Evolutionary conservation across 441 rosid genomes (phyloP).

Genomic region (Euphorbia celastroides): DNA sequence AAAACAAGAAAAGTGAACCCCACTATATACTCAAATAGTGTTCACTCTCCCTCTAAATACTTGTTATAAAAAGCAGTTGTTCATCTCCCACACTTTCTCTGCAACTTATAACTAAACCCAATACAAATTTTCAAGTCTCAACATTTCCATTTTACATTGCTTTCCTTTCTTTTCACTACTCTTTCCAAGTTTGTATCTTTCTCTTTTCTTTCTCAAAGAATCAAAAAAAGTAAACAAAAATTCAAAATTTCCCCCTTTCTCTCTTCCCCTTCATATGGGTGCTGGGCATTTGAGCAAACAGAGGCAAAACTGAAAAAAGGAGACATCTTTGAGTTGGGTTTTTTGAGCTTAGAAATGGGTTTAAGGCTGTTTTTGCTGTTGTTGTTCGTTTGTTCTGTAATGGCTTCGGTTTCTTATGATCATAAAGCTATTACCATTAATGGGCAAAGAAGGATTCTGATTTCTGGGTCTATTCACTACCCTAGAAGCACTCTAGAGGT

Average conservation of each 20-base stretch:
- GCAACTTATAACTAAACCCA: background rate
- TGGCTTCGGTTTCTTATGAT: slow-evolving; percentile 48
- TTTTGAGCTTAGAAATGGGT: slow-evolving; percentile 8
- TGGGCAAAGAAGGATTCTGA: slow-evolving; percentile 48
- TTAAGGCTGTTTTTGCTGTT: slow-evolving; percentile 16
- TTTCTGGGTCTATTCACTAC: slow-evolving; percentile 44
- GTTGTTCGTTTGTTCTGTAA: slow-evolving; percentile 30
- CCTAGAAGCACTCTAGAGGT: slow-evolving; percentile 55
- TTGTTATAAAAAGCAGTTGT: slow-evolving; percentile 5
- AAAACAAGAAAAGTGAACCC: background rate
- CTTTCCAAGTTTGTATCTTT: slow-evolving; percentile 9
- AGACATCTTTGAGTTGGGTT: slow-evolving; percentile 10
- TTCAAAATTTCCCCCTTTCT: background rate
- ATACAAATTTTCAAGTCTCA: background rate
- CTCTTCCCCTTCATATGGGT: background rate
- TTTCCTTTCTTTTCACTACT: background rate
- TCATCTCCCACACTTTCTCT: slow-evolving; percentile 2
- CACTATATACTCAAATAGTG: background rate
- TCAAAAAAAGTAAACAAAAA: background rate
- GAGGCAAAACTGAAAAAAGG: slow-evolving; percentile 5
- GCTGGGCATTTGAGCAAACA: background rate
- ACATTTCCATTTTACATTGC: background rate
- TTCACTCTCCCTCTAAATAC: background rate
- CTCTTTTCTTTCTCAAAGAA: slow-evolving; percentile 23
- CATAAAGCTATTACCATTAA: slow-evolving; percentile 44